Base-by-base conservation (phyloP, 2,329 filamentous ascomycete species). In the Penicillium olsonii region DNA sequence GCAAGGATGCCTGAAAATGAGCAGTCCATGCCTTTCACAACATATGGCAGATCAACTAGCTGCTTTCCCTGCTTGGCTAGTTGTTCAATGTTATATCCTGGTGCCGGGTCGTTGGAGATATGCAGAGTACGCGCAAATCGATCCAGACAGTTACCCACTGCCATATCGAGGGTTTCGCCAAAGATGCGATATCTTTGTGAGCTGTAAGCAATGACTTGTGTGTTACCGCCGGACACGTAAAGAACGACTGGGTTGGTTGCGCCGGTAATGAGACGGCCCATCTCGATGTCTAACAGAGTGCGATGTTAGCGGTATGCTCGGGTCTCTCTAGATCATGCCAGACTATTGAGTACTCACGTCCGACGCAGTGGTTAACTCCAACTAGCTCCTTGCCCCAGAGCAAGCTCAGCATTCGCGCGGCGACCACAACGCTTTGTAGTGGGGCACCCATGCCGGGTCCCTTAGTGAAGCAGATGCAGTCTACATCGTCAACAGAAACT, bases 1-100 rank as follows among this genome's bases (percentile, higher is more conserved):
- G 89, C 90, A 22, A 99, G 76, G 56, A 99, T 95, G 2, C 94
- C 94, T 2, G 88, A 92, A 73, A 99, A 97, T 19, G 88, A 94
- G 64, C 91, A 95, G 70, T 99, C 94, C 94, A 99, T 99, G 43
- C 94, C 94, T 73, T 99, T 99, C 56, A 99, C 94, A 2, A 92
- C 85, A 67, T 99, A 99, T 2, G 94, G 94, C 22, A 99, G 77
- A 59, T 97, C 92, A 15, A 97, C 78, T 33, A 99, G 75, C 18
- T 84, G 74, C 37, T 79, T 82, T 1, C 83, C 83, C 45, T 85
- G 84, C 70, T 87, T 86, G 60, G 94, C 94, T 42, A 97, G 77
- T 73, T 96, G 90, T 76, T 99, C 94, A 61, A 99, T 96, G 68
- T 99, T 99, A 73, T 97, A 96, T 1, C 94, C 94, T 0, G 94